Percentiles rank a stretch among this genome's conserved stretches.
Conservation (phyloP, 2,329 filamentous ascomycete species). For the Triangularia setosa region DNA sequence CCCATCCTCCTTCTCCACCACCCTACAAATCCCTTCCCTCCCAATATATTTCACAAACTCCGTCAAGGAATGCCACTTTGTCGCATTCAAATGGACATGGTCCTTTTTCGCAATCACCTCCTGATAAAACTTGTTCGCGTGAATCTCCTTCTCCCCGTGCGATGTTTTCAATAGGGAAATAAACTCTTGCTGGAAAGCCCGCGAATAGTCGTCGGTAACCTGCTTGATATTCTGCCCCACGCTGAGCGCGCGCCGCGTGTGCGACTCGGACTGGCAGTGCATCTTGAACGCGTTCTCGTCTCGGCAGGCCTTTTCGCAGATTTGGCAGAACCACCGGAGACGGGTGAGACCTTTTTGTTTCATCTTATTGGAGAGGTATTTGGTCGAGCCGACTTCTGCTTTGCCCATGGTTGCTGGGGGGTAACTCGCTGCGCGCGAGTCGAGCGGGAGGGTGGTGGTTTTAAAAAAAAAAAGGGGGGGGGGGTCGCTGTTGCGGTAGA, state of each 20-base stretch:
- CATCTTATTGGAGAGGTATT: slow-evolving; percentile 85
- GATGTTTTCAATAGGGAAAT: slow-evolving; percentile 70
- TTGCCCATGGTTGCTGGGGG: slow-evolving; percentile 66
- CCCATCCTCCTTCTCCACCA: slow-evolving; percentile 85
- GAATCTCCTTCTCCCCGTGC: slow-evolving; percentile 86
- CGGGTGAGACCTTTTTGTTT: slow-evolving; percentile 76
- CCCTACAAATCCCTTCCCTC: slow-evolving; percentile 78
- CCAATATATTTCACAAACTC: slow-evolving; percentile 88
- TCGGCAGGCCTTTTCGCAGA: slow-evolving; percentile 42
- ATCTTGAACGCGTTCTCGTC: slow-evolving; percentile 92
- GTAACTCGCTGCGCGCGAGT: slow-evolving; percentile 23
- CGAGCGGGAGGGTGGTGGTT: neutral
- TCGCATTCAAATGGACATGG: slow-evolving; percentile 92
- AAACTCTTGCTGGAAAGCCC: slow-evolving; percentile 79
- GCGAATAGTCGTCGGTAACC: slow-evolving; percentile 80
- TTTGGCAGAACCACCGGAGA: slow-evolving; percentile 62
- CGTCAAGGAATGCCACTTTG: slow-evolving; percentile 80
- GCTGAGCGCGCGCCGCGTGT: slow-evolving; percentile 83
- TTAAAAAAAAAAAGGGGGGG: too few species aligned
- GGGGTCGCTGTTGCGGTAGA: too few species aligned
- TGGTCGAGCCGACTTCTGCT: slow-evolving; percentile 89
- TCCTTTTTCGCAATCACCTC: slow-evolving; percentile 84
- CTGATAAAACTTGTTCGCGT: slow-evolving; percentile 93
- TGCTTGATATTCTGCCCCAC: slow-evolving; percentile 82
- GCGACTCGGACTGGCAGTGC: slow-evolving; percentile 79